Evolutionary conservation across 345 rosid species (phyloP), one percentile per base, ranked within the genome.

Genomic region (Eucalyptus urophylla): DNA sequence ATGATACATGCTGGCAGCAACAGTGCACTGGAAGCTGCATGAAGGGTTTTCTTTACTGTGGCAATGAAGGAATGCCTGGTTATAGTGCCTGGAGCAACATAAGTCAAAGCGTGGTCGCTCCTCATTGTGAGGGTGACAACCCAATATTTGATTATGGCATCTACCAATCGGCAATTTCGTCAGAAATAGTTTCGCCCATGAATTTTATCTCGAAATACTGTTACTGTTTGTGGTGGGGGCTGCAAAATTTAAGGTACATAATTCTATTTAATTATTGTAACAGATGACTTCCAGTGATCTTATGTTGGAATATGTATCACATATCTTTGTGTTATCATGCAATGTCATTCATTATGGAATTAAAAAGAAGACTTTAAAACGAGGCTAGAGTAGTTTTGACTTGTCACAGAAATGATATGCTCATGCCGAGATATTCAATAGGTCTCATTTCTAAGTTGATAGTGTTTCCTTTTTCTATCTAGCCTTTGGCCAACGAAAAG

Each of bases 211-310:
- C 99, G 1, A 98, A 97, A 80, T 98, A 93, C 90, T 95, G 95
- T 90, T 98, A 94, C 88, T 98, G 98, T 91, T 93, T 97, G 87
- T 98, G 99, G 99, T 98, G 99, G 99, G 99, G 99, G n/a, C 96
- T 98, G 85, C 99, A 97, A 93, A 98, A 98, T 92, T 93, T 98
- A 90, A 97, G 99, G 99, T 97, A 88, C 65, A 86, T 56, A 1
- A 33, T 54, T 53, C 40, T 86, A 51, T 40, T 40, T 86, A 86
- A 49, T 19, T 76, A 37, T 19, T 37, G 83, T 37, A 11, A 6
- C 83, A 11, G 45, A 72, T 72, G 45, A 37, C 1, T 37, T 37
- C 21, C 45, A 37, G 47, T 22, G 47, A 76, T 40, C 47, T 76
- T 76, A 21, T 37, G 15, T 76, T 76, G 40, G 14, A 76, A 40